Conservation (phyloP, 2,329 filamentous ascomycete genomes). For the Fusarium compactum region DNA sequence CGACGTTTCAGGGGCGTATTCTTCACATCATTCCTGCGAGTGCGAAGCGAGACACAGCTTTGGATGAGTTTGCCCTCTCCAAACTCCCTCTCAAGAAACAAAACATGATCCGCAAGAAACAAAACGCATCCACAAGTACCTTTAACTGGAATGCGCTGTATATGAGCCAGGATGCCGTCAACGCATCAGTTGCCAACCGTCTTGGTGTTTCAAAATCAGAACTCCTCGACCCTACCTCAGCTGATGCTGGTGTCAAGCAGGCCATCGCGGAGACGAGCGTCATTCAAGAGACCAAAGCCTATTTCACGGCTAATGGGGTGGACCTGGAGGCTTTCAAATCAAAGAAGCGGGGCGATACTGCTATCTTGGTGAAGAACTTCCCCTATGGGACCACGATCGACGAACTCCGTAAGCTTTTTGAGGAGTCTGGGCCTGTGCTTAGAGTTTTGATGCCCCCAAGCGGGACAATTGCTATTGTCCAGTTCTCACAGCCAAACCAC, state of each 20-base stretch:
- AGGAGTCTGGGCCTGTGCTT: conserved; percentile 84
- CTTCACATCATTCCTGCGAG: conserved; percentile 89
- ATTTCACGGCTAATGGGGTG: conserved; percentile 88
- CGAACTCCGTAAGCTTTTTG: conserved; percentile 84
- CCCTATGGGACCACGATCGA: conserved; percentile 83
- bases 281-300: conserved; percentile 95
- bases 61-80: conserved; percentile 90
- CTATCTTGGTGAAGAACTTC: conserved; percentile 95
- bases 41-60: conserved; percentile 81
- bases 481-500: conserved; percentile 83
- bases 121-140: conserved; percentile 78
- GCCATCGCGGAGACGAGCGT: conserved; percentile 95
- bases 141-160: conserved; percentile 99
- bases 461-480: conserved; percentile 92
- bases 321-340: conserved; percentile 93
- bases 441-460: conserved; percentile 91
- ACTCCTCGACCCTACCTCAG: conserved; percentile 92
- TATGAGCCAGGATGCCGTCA: conserved; percentile 96
- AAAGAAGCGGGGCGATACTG: conserved; percentile 83
- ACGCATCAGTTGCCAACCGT: conserved; percentile 86
- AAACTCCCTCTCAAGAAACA: conserved; percentile 96
- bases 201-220: conserved; percentile 92
- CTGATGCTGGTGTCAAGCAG: conserved; percentile 95
- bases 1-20: conserved; percentile 91
- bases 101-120: conserved; percentile 86